Evolutionary conservation across 2,329 filamentous ascomycete species (phyloP).

Genomic region (Calonectria henricotiae): DNA sequence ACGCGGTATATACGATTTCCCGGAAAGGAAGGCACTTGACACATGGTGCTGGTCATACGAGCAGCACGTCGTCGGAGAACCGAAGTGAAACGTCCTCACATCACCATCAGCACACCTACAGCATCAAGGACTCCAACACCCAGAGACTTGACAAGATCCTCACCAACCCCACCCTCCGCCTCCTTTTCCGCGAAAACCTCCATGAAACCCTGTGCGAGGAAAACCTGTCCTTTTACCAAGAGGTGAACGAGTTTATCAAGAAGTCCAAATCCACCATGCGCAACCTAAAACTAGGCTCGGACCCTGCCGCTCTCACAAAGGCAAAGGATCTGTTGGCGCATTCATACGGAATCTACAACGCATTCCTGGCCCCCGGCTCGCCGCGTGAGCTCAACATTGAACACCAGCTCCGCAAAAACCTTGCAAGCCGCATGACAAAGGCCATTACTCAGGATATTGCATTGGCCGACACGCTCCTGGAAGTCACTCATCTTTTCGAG

Average conservation of each 20-base stretch:
- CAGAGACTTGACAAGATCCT: conserved; percentile 94
- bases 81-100: conserved; percentile 63
- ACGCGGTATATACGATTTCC: conserved; percentile 88
- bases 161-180: conserved; percentile 86
- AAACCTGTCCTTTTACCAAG: conserved; percentile 95
- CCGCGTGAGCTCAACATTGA: conserved; percentile 99
- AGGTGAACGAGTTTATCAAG: conserved; percentile 89
- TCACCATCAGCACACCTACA: conserved; percentile 60
- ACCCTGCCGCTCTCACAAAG: neutral
- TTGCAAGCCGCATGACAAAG: conserved; percentile 97
- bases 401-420: conserved; percentile 91
- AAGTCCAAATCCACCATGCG: conserved; percentile 72
- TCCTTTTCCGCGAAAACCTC: conserved; percentile 94
- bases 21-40: conserved; percentile 81
- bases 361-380: conserved; percentile 94
- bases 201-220: conserved; percentile 97
- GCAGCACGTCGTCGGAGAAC: conserved; percentile 72
- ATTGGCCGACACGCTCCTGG: conserved; percentile 91
- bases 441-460: conserved; percentile 92
- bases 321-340: conserved; percentile 92
- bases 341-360: conserved; percentile 98
- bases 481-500: conserved; percentile 91
- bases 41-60: conserved; percentile 64
- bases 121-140: conserved; percentile 89
- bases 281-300: neutral